Conservation (phyloP, 345 rosid genomes). For the Euphorbia pulcherrima region DNA sequence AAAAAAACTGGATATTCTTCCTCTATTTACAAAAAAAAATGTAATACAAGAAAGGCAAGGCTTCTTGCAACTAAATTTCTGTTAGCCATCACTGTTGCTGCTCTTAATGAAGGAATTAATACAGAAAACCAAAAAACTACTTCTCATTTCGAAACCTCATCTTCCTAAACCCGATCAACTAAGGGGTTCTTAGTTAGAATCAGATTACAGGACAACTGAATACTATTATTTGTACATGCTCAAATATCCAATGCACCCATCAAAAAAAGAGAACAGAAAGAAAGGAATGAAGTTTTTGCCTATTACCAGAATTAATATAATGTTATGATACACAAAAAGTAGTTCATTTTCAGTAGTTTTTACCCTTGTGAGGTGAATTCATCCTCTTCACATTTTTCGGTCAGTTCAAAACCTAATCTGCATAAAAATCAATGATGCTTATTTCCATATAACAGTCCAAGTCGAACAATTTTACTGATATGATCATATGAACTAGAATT, state of each 20-base stretch:
- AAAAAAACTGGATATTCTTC: background rate
- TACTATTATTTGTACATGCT: slow-evolving; percentile 26
- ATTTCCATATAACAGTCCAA: background rate
- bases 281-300: slow-evolving; percentile 15
- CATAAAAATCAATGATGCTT: slow-evolving; percentile 7
- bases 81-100: slow-evolving; percentile 10
- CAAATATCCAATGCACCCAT: slow-evolving; percentile 28
- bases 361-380: slow-evolving; percentile 39
- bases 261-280: slow-evolving; percentile 10
- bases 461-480: background rate
- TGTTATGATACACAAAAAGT: slow-evolving; percentile 42
- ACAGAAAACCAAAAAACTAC: slow-evolving; percentile 6
- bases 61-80: background rate
- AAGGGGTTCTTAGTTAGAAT: slow-evolving; percentile 19
- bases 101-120: slow-evolving; percentile 13
- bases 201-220: slow-evolving; percentile 17
- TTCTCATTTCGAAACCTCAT: slow-evolving; percentile 8
- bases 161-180: slow-evolving; percentile 22
- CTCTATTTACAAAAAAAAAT: background rate
- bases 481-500: background rate
- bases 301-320: slow-evolving; percentile 23
- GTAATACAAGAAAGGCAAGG: background rate
- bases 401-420: slow-evolving; percentile 41
- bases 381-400: slow-evolving; percentile 33
- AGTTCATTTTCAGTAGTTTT: slow-evolving; percentile 25